Conservation (phyloP, 768 basidiomycete genomes). For the Leccinum subgranulosum region DNA sequence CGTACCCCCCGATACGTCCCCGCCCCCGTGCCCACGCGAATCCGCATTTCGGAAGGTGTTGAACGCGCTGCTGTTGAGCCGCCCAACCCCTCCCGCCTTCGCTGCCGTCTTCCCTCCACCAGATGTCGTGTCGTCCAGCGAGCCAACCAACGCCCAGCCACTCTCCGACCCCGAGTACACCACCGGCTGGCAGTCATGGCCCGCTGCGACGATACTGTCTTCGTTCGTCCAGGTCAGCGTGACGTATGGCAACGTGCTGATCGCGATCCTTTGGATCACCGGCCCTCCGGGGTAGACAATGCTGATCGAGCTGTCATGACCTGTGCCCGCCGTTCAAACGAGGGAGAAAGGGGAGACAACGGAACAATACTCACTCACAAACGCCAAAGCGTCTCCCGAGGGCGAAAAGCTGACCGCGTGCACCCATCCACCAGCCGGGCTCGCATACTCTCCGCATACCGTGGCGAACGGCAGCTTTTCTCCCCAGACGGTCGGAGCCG, state of each 20-base stretch:
- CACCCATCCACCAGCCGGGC: conserved; percentile 94
- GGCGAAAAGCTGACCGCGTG: conserved; percentile 96
- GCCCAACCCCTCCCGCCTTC: conserved; percentile 50
- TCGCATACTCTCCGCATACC: conserved; percentile 89
- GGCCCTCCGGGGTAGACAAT: conserved; percentile 89
- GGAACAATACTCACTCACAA: conserved; percentile 67
- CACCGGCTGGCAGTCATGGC: conserved; percentile 96
- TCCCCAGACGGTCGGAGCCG: conserved; percentile 91
- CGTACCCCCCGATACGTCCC: conserved; percentile 48
- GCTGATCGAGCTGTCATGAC: conserved; percentile 92
- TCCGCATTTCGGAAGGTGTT: conserved; percentile 93
- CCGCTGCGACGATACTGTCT: conserved; percentile 81
- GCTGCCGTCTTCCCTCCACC: conserved; percentile 38
- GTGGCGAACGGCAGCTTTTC: conserved; percentile 98
- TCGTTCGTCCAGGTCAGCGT: conserved; percentile 87
- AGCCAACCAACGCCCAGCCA: conserved; percentile 80
- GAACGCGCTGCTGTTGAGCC: conserved; percentile 91
- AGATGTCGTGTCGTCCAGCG: conserved; percentile 75
- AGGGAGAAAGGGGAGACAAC: neutral
- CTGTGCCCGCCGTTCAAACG: conserved; percentile 38
- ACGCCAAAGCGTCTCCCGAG: conserved; percentile 90
- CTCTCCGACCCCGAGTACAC: conserved; percentile 72
- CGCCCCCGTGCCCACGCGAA: conserved; percentile 50
- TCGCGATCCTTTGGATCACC: conserved; percentile 67
- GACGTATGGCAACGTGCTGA: conserved; percentile 76